These are phyloP conservation scores for Pisolithus tinctorius DNA, from an alignment of 768 basidiomycete genomes.

Conservation along the genomic window DNA sequence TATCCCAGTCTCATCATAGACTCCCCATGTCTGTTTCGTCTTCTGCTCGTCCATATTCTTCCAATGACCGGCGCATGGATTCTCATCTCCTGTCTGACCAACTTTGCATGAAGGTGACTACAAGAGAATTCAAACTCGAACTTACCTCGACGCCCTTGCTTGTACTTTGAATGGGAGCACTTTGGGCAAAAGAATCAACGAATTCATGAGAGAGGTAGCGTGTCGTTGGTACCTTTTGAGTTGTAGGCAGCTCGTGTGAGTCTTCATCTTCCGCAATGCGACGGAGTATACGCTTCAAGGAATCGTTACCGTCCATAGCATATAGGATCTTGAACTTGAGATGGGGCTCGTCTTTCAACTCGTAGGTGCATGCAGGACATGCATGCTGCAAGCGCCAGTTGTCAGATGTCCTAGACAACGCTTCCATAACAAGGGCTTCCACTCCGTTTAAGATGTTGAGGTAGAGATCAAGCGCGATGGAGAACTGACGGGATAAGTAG, in stretches of 20 bases:
- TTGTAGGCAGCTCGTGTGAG: too few species aligned
- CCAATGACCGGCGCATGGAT: not conserved
- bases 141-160: too few species aligned
- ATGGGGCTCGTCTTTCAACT: not conserved
- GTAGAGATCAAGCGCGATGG: conserved; percentile 20
- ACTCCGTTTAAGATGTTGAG: conserved; percentile 11
- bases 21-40: conserved; percentile 20
- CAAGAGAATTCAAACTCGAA: too few species aligned
- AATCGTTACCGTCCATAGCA: conserved; percentile 8
- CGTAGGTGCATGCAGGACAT: conserved; percentile 7
- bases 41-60: not conserved
- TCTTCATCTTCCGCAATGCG: too few species aligned
- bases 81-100: not conserved
- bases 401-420: not conserved
- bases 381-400: conserved; percentile 5
- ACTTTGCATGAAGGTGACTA: too few species aligned
- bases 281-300: not conserved
- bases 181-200: not conserved
- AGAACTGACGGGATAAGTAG: conserved; percentile 15
- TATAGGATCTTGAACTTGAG: conserved; percentile 6
- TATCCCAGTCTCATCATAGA: conserved; percentile 33
- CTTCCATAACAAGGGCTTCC: too few species aligned
- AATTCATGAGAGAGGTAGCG: not conserved
- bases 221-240: too few species aligned
- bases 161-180: too few species aligned